Evolutionary conservation across 2,329 filamentous ascomycete genomes (phyloP), one percentile per base, ranked within the genome.

Genomic region (Nigrospora oryzae): DNA sequence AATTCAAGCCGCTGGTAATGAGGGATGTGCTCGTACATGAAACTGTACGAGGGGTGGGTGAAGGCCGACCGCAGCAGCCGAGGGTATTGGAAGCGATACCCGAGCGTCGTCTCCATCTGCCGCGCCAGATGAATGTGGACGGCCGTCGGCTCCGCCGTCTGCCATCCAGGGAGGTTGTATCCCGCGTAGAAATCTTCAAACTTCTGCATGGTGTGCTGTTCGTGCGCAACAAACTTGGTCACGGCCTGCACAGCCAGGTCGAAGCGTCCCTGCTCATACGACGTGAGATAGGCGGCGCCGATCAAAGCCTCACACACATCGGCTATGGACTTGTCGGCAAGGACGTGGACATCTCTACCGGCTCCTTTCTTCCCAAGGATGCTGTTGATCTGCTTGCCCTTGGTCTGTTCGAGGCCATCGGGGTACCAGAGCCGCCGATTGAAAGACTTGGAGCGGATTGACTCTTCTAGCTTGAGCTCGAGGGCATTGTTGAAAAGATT

Each of bases 261-360:
- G 55, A 82, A 74, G 46, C 65, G 59, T 16, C 57, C 59, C 5
- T 67, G 55, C 8, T 65, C 55, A 34, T 63, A 57, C 4, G 64
- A 64, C 0, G 71, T 74, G 35, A 85, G 63, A 42, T 84, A 81
- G 0, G 90, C 84, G 3, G 91, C 93, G 6, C 91, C 93, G 40
- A 98, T 97, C 46, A 96, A 67, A 1, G 93, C 91, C 61, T 97
- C 93, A 49, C 88, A 95, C 1, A 97, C 89, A 63, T 97, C 93
- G 4, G 93, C 91, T 56, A 95, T 84, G 1, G 86, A 85, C 68
- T 98, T 98, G 64, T 95, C 86, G 1, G 82, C 83, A 2, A 98
- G 74, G 0, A 67, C 69, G 57, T 96, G 90, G 11, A 66, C 74
- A 6, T 68, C 63, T 23, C 66, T 69, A 11, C 69, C 63, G 12